These are phyloP conservation scores for Puccinia sorghi DNA, from an alignment of 1,284 basidiomycete genomes.

Conservation along the genomic window DNA sequence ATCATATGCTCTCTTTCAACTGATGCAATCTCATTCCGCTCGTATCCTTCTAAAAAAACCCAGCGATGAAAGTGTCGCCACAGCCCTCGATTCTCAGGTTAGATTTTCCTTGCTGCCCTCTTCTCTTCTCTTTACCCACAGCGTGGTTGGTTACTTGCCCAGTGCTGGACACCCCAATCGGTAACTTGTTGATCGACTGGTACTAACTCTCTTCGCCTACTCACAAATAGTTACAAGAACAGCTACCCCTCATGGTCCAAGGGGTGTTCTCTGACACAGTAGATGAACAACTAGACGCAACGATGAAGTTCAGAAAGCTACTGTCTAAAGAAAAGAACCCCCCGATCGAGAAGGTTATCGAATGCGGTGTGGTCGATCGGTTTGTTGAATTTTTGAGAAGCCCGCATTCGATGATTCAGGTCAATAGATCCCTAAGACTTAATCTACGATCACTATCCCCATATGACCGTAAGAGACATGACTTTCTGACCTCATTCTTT, in stretches of 20 bases:
- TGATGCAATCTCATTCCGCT: conserved; percentile 15
- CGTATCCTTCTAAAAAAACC: not conserved
- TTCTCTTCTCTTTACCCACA: not conserved
- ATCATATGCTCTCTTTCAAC: conserved; percentile 16
- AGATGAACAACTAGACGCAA: conserved; percentile 90
- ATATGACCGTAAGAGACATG: too few species aligned
- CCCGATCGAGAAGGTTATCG: conserved; percentile 98
- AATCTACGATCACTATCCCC: too few species aligned
- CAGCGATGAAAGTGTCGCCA: conserved; percentile 51
- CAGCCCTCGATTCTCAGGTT: conserved; percentile 53
- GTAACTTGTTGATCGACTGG: not conserved
- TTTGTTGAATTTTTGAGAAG: conserved; percentile 92
- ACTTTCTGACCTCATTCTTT: too few species aligned
- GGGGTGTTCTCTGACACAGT: conserved; percentile 89
- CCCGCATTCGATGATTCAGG: conserved; percentile 73
- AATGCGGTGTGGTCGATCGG: conserved; percentile 92
- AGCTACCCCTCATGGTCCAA: conserved; percentile 74
- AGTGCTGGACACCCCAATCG: not conserved
- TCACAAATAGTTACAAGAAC: conserved; percentile 70
- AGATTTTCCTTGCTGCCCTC: not conserved
- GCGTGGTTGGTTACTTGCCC: too few species aligned
- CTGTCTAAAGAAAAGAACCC: conserved; percentile 99
- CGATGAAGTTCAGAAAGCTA: conserved; percentile 86
- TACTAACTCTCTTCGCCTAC: not conserved
- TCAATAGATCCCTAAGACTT: not conserved